Conservation (phyloP, 179 eudicot species). For the Camellia oleifera region DNA sequence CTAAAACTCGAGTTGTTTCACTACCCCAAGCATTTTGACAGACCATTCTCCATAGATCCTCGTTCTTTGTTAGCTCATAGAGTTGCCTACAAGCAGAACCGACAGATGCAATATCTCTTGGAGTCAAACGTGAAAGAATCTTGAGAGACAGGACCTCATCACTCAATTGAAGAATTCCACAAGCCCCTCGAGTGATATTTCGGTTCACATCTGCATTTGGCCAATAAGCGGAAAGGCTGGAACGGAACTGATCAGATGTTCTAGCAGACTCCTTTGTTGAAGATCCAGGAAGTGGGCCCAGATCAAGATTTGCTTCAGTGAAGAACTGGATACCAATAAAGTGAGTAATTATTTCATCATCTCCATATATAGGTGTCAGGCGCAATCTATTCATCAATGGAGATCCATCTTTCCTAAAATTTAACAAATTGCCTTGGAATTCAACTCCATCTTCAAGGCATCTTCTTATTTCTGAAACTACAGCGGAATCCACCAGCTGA, state of each 20-base stretch:
- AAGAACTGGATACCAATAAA: constrained; percentile 83
- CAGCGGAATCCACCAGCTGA: constrained; percentile 73
- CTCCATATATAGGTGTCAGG: constrained; percentile 81
- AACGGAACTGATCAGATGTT: constrained; percentile 48
- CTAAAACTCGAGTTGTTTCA: constrained; percentile 81
- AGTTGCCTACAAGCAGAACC: constrained; percentile 71
- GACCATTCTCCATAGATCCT: constrained; percentile 90
- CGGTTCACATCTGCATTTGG: constrained; percentile 38
- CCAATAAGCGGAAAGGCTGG: constrained; percentile 43
- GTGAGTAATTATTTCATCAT: constrained; percentile 79
- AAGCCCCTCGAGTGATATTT: constrained; percentile 45
- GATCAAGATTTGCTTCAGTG: constrained; percentile 66
- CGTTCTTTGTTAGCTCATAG: constrained; percentile 70
- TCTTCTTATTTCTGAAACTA: constrained; percentile 86
- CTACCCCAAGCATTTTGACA: constrained; percentile 98
- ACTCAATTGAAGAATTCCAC: constrained; percentile 72
- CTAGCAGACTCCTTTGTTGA: constrained; percentile 45
- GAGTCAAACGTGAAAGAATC: constrained; percentile 70
- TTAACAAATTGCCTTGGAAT: constrained; percentile 85
- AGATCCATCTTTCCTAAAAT: constrained; percentile 89
- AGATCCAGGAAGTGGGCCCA: constrained; percentile 74
- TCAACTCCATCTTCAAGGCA: constrained; percentile 80
- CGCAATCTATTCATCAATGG: constrained; percentile 88
- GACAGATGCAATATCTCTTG: constrained; percentile 90
- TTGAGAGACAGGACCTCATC: constrained; percentile 80